Percentiles rank a stretch among this genome's conserved stretches.
Evolutionary conservation across 441 rosid species (phyloP).

Genomic region (Isatis lusitanica): DNA sequence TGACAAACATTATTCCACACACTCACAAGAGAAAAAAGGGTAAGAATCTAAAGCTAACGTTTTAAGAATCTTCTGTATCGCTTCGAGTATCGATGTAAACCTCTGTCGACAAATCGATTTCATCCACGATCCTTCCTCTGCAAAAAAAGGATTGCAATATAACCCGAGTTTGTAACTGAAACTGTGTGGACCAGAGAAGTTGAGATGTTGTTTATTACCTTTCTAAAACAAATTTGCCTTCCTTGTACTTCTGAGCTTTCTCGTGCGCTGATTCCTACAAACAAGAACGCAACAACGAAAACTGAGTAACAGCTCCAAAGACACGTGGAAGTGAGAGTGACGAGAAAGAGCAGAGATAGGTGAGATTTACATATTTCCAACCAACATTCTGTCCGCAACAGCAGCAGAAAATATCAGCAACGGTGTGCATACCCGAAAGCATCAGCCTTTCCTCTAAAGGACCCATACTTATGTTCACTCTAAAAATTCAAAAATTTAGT

Average conservation of each 20-base stretch:
- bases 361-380: slow-evolving; percentile 81
- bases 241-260: slow-evolving; percentile 73
- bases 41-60: slow-evolving; percentile 7
- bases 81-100: slow-evolving; percentile 65
- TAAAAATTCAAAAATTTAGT: slow-evolving; percentile 25
- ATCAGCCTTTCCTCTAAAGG: slow-evolving; percentile 71
- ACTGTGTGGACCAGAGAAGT: neutral
- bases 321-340: neutral
- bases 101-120: slow-evolving; percentile 63
- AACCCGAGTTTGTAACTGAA: neutral
- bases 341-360: slow-evolving; percentile 29
- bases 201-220: slow-evolving; percentile 44
- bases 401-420: slow-evolving; percentile 86
- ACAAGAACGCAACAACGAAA: slow-evolving; percentile 10
- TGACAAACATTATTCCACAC: slow-evolving; percentile 20
- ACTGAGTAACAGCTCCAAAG: neutral
- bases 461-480: slow-evolving; percentile 76
- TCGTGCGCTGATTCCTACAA: slow-evolving; percentile 75
- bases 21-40: neutral
- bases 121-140: slow-evolving; percentile 81
- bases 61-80: slow-evolving; percentile 56
- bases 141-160: neutral
- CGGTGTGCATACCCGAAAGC: slow-evolving; percentile 85
- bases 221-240: slow-evolving; percentile 79
- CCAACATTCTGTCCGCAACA: slow-evolving; percentile 87